A percentile compares a stretch with the other conserved stretches of the same genome.
Evolutionary conservation across 768 basidiomycete species (phyloP).

Genomic region (Boletellus ananiceps): DNA sequence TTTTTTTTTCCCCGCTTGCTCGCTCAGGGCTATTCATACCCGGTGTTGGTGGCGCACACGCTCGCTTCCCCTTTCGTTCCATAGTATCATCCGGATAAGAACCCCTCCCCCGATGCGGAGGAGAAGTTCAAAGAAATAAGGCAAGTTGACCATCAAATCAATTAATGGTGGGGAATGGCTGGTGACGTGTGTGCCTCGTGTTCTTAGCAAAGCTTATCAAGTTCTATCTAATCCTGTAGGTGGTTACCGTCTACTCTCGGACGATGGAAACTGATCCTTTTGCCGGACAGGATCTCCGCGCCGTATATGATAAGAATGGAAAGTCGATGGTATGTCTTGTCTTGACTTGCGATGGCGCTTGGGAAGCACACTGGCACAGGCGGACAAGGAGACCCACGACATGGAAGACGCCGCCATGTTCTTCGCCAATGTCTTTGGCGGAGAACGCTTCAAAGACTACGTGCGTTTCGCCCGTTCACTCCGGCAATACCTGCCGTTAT

Average conservation of each 20-base stretch:
- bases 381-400: slow-evolving; percentile 73
- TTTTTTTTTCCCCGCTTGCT: neutral
- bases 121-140: slow-evolving; percentile 97
- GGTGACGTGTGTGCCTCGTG: slow-evolving; percentile 18
- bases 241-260: slow-evolving; percentile 9
- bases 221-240: slow-evolving; percentile 80
- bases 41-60: neutral
- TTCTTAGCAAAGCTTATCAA: slow-evolving; percentile 86
- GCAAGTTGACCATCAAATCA: slow-evolving; percentile 35
- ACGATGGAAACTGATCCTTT: slow-evolving; percentile 6
- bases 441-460: slow-evolving; percentile 86
- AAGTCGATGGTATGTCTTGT: slow-evolving; percentile 65
- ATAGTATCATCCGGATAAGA: slow-evolving; percentile 95
- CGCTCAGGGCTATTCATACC: neutral
- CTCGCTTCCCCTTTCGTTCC: neutral
- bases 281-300: slow-evolving; percentile 63
- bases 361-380: slow-evolving; percentile 32
- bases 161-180: slow-evolving; percentile 7
- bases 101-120: slow-evolving; percentile 86
- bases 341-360: slow-evolving; percentile 8
- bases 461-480: slow-evolving; percentile 43
- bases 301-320: slow-evolving; percentile 94
- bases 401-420: slow-evolving; percentile 94
- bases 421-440: slow-evolving; percentile 95
- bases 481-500: neutral